Base-by-base conservation (phyloP, 768 basidiomycete genomes). In the Mycena metata region DNA sequence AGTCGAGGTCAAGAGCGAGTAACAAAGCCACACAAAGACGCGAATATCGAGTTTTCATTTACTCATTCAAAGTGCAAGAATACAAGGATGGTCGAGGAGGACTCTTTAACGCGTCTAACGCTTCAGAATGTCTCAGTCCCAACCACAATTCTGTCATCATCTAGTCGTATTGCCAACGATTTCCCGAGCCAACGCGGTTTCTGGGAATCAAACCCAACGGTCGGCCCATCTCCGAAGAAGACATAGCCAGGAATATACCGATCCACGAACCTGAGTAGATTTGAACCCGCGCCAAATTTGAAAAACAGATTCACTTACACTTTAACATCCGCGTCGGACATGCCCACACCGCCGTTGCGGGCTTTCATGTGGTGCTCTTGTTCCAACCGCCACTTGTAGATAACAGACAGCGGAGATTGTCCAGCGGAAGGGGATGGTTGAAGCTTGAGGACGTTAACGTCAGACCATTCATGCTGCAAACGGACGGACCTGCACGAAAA, bases 191-290 rank as follows among this genome's bases (percentile, higher is more conserved):
- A 72, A 1, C 60, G 58, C 30, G 66, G 70, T 5, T 21, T 42
- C 41, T 47, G 43, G 21, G 47, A 43, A 8, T 47, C 64, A 66
- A 73, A 74, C 3, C 73, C 73, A 51, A 60, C 46, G 2, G 59
- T 70, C 5, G 92, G 80, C 13, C 90, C 88, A 23, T 88, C 87
- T 5, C 86, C 89, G 74, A 93, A 98, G 76, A 96, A 91, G 67
- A 97, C 89, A 75, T 98, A 98, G 4, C 93, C 94, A 1, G 96
- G 96, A 72, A 98, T 96, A 78, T 98, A 98, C 5, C 96, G 90
- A 78, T 96, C 93, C 8, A 96, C 89, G 76, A 97, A 97, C 41
- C 93, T 95, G 74, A 41, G 26, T 46, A 33, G 23, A 60, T 23
- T 57, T 52, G 65, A 56, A 60, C 45, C 43, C 43, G 26, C 10